Percentiles rank a stretch among this genome's conserved stretches.
phyloP scores from a whole-genome alignment of 208 protist species.

The Phytomonas sp. region DNA sequence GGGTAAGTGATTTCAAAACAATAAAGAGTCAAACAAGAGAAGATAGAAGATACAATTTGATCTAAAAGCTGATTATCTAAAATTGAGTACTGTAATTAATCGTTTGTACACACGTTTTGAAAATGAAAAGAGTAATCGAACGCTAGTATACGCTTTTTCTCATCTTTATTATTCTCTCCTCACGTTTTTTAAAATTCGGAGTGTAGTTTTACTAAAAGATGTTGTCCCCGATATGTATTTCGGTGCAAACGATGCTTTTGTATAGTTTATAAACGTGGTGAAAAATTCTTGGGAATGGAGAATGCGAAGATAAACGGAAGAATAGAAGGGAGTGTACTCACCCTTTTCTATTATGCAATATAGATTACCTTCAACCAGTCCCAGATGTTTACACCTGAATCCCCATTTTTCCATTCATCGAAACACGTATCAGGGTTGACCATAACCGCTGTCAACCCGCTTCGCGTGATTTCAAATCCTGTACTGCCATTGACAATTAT shows the following conservation, averaged over 20 bases:
- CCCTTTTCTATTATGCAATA: neutral
- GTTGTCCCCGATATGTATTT: too few relatives aligned
- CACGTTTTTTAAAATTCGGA: neutral
- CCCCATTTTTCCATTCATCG: slow-evolving; percentile 34
- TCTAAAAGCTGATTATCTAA: too few relatives aligned
- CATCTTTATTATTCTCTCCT: neutral
- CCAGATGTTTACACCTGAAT: slow-evolving; percentile 25
- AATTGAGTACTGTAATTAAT: too few relatives aligned
- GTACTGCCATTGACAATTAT: slow-evolving; percentile 58
- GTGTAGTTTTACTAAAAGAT: neutral
- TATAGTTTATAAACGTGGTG: neutral
- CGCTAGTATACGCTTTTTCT: neutral
- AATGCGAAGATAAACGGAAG: neutral
- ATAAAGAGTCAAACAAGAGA: neutral
- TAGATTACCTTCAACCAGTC: slow-evolving; percentile 14
- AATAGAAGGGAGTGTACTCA: neutral
- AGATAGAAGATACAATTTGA: slow-evolving; percentile 18
- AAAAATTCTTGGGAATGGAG: neutral
- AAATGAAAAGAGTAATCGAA: neutral
- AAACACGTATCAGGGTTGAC: slow-evolving; percentile 59
- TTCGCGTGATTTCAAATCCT: slow-evolving; percentile 49
- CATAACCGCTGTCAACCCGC: slow-evolving; percentile 59
- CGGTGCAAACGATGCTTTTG: neutral
- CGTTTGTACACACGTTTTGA: neutral
- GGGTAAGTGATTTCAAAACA: neutral